phyloP scores from a whole-genome alignment of 495 filamentous ascomycete genomes.

The Aspergillus indologenus region DNA sequence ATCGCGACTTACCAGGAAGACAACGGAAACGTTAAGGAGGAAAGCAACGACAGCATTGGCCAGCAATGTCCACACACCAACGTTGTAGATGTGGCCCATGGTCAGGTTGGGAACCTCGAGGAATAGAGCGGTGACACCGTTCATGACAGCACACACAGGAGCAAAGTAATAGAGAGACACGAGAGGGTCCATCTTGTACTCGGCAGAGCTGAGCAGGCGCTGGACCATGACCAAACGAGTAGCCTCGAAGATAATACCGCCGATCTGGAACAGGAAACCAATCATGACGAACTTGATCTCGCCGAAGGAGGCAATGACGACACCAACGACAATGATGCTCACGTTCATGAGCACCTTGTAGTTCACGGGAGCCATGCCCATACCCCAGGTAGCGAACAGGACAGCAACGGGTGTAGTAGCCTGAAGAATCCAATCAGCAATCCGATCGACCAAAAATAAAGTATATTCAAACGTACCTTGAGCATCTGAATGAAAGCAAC shows the following conservation, averaged over 20 bases:
- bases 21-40: constrained; percentile 86
- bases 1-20: constrained; percentile 74
- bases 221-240: constrained; percentile 90
- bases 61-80: constrained; percentile 72
- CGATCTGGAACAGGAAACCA: constrained; percentile 83
- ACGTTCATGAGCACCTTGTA: constrained; percentile 81
- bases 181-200: constrained; percentile 97
- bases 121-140: constrained; percentile 72
- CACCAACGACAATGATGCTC: constrained; percentile 82
- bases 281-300: constrained; percentile 88
- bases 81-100: constrained; percentile 68
- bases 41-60: constrained; percentile 82
- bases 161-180: constrained; percentile 97
- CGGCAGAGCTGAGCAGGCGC: constrained; percentile 78
- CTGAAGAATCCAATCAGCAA: constrained; percentile 38
- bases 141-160: constrained; percentile 88
- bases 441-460: not conserved
- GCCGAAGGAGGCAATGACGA: constrained; percentile 84
- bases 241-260: constrained; percentile 84
- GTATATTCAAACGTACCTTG: constrained; percentile 57
- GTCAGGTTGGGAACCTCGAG: constrained; percentile 70
- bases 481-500: constrained; percentile 98
- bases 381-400: constrained; percentile 76
- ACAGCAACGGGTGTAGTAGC: constrained; percentile 90
- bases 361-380: constrained; percentile 74